phyloP scores from a whole-genome alignment of 2,329 filamentous ascomycete genomes.

The Alternaria sp. region DNA sequence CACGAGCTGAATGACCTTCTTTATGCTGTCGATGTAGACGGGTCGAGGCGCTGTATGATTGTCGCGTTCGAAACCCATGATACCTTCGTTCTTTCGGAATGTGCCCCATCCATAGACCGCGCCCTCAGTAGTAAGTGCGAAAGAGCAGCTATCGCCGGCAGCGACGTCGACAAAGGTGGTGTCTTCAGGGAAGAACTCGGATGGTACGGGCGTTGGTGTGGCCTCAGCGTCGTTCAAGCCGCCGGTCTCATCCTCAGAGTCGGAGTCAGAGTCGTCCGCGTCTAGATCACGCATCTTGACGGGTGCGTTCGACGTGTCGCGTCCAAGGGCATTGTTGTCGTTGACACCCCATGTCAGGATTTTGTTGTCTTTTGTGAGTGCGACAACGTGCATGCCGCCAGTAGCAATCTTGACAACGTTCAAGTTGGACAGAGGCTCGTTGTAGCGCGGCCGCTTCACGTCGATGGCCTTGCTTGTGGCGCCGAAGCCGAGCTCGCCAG shows the following conservation, averaged over 20 bases:
- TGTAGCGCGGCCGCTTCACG: slow-evolving; percentile 76
- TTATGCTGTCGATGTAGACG: slow-evolving; percentile 66
- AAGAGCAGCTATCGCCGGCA: slow-evolving; percentile 76
- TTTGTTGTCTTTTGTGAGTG: slow-evolving; percentile 78
- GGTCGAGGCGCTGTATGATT: slow-evolving; percentile 50
- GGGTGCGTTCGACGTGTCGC: slow-evolving; percentile 70
- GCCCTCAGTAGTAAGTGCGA: slow-evolving; percentile 76
- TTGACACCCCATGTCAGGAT: slow-evolving; percentile 89
- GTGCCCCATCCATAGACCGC: slow-evolving; percentile 84
- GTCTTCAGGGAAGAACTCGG: slow-evolving; percentile 63
- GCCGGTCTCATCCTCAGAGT: slow-evolving; percentile 61
- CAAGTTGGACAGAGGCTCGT: slow-evolving; percentile 64
- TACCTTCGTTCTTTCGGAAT: slow-evolving; percentile 73
- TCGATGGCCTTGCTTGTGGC: slow-evolving; percentile 69
- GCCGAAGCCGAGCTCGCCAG: slow-evolving; percentile 83
- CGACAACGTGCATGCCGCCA: slow-evolving; percentile 82
- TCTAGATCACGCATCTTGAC: slow-evolving; percentile 64
- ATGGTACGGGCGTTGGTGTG: slow-evolving; percentile 66
- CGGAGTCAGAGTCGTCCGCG: slow-evolving; percentile 54
- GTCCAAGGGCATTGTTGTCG: slow-evolving; percentile 79
- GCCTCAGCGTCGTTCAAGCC: slow-evolving; percentile 76
- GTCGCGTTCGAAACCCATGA: slow-evolving; percentile 67
- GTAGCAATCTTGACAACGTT: slow-evolving; percentile 77
- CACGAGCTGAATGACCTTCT: slow-evolving; percentile 68
- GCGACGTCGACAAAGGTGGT: slow-evolving; percentile 71